Evolutionary conservation across 345 rosid species (phyloP).

Genomic region (Eucalyptus polybractea): DNA sequence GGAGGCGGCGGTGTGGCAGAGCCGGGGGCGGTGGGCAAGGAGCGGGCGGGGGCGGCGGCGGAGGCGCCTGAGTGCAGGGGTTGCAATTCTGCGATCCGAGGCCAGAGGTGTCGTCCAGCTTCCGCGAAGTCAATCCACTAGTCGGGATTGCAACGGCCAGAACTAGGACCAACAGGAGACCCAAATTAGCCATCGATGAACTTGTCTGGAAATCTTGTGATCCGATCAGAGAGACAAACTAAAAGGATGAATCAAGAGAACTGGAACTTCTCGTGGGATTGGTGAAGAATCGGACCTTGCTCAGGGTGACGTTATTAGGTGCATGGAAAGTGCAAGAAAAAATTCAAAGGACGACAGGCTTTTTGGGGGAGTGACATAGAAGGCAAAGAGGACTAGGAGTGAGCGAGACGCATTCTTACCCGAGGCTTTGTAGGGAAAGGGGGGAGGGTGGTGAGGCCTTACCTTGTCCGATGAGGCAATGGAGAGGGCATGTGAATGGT

Average conservation of each 20-base stretch:
- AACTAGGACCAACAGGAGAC: not conserved
- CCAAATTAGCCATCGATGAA: not conserved
- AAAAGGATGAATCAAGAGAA: not conserved
- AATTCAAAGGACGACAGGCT: not conserved
- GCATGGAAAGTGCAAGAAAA: conserved; percentile 1
- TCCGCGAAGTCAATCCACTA: conserved; percentile 1
- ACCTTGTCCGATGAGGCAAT: not conserved
- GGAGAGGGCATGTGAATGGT: conserved; percentile 16
- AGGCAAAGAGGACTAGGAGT: conserved; percentile 4
- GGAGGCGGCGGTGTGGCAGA: conserved; percentile 3
- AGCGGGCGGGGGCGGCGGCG: not conserved
- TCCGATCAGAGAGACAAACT: not conserved
- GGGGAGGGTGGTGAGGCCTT: not conserved
- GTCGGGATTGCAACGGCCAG: not conserved
- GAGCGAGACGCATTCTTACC: not conserved
- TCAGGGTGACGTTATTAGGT: conserved; percentile 3
- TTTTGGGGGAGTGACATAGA: not conserved
- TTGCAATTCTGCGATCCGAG: conserved; percentile 15
- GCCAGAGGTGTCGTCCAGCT: conserved; percentile 12
- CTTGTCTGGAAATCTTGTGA: not conserved
- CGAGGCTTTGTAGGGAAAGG: not conserved
- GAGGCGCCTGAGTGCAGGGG: conserved; percentile 20
- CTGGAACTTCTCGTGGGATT: not conserved
- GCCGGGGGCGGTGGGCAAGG: not conserved
- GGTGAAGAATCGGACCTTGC: not conserved